phyloP scores from a whole-genome alignment of 1,139 yeast genomes.

The Suhomyces taliae region DNA sequence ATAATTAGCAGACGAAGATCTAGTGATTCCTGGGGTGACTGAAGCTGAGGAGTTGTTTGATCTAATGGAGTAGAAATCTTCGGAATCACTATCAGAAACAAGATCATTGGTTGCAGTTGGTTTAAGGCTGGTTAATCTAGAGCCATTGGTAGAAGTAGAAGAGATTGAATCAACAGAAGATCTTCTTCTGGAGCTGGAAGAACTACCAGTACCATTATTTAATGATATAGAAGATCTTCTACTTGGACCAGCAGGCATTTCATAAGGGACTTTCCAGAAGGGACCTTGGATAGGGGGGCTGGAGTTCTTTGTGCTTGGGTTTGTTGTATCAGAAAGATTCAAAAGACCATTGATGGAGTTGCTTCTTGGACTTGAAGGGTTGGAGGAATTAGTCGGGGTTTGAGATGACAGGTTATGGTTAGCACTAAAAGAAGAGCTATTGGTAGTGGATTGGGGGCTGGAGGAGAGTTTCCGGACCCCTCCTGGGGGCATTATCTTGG shows the following conservation, averaged over 20 bases:
- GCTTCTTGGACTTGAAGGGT: conserved; percentile 14
- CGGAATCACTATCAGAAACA: conserved; percentile 38
- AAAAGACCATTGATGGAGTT: conserved; percentile 13
- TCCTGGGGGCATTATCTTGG: conserved; percentile 10
- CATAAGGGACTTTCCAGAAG: conserved; percentile 54
- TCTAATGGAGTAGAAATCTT: conserved; percentile 38
- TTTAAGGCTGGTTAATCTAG: conserved; percentile 32
- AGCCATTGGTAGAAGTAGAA: conserved; percentile 34
- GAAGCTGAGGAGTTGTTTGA: conserved; percentile 12
- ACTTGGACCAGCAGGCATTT: conserved; percentile 37
- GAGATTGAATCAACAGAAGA: conserved; percentile 39
- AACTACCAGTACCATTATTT: conserved; percentile 4
- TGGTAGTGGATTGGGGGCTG: conserved; percentile 2
- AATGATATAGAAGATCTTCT: conserved; percentile 10
- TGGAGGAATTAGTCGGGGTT: conserved; percentile 7
- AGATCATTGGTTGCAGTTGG: conserved; percentile 27
- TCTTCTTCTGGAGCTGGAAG: conserved; percentile 23
- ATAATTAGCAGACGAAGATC: conserved; percentile 7
- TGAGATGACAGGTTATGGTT: conserved; percentile 17
- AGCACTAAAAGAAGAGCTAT: conserved; percentile 1
- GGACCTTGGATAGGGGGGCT: conserved; percentile 48
- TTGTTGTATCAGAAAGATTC: conserved; percentile 15
- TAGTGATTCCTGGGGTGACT: conserved; percentile 4
- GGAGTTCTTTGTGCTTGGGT: conserved; percentile 16
- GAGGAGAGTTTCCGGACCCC: not conserved